These are phyloP conservation scores for Roridomyces roridus DNA, from an alignment of 768 basidiomycete genomes.

Conservation along the genomic window DNA sequence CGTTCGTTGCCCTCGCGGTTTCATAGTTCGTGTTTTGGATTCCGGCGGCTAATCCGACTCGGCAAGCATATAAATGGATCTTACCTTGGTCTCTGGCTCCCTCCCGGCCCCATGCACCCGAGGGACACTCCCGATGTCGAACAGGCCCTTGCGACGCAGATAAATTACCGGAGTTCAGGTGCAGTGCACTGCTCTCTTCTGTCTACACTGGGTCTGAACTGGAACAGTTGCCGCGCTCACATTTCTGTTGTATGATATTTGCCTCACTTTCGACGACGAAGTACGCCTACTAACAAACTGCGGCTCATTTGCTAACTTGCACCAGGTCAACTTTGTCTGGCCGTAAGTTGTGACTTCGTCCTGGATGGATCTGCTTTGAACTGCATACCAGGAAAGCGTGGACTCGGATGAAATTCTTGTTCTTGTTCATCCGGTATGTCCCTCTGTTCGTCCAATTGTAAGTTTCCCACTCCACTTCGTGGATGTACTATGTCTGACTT, in stretches of 20 bases:
- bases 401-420: slow-evolving; percentile 42
- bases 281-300: slow-evolving; percentile 26
- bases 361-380: neutral
- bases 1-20: no score
- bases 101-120: slow-evolving; percentile 7
- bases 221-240: slow-evolving; percentile 40
- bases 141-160: slow-evolving; percentile 7
- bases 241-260: slow-evolving; percentile 48
- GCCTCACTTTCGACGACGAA: slow-evolving; percentile 47
- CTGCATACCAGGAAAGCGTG: slow-evolving; percentile 31
- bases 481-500: neutral
- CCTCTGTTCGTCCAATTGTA: slow-evolving; percentile 44
- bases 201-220: neutral
- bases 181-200: neutral
- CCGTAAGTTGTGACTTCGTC: slow-evolving; percentile 37
- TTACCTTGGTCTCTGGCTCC: neutral
- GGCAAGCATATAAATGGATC: no score
- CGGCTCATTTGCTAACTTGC: neutral
- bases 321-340: slow-evolving; percentile 48
- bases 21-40: no score
- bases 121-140: neutral
- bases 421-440: slow-evolving; percentile 45
- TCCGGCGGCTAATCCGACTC: no score
- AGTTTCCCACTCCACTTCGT: slow-evolving; percentile 7
- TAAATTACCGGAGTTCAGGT: slow-evolving; percentile 15